phyloP scores from a whole-genome alignment of 768 basidiomycete species.

The Asterophora lycoperdoides region DNA sequence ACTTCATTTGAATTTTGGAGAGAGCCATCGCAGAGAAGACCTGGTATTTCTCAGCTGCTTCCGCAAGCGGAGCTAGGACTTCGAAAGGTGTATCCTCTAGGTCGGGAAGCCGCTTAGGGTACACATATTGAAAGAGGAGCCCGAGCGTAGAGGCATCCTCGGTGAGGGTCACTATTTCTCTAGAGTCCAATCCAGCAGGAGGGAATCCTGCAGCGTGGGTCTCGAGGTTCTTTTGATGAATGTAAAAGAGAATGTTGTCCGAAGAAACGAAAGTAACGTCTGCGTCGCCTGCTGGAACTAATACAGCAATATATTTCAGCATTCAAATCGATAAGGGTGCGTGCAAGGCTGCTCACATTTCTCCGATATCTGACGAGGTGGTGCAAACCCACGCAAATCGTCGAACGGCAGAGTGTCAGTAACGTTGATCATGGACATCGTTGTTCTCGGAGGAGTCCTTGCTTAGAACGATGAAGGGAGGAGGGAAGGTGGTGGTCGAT shows the following conservation, averaged over 20 bases:
- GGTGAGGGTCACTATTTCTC: not conserved
- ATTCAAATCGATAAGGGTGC: too few species aligned
- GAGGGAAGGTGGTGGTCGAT: too few species aligned
- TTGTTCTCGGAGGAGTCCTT: too few species aligned
- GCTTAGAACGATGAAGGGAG: too few species aligned
- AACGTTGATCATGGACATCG: too few species aligned
- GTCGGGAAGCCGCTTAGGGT: conserved; percentile 4
- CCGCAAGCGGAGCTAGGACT: not conserved
- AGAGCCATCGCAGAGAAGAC: conserved; percentile 6
- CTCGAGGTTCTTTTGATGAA: conserved; percentile 9
- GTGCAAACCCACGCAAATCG: too few species aligned
- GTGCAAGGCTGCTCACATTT: too few species aligned
- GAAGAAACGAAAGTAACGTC: conserved; percentile 5
- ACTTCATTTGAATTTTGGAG: conserved; percentile 7
- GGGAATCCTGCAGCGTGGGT: conserved; percentile 1
- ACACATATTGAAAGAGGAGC: conserved; percentile 8
- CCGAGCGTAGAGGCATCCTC: conserved; percentile 9
- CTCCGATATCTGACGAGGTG: too few species aligned
- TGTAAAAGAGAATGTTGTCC: conserved; percentile 4
- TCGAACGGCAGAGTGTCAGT: too few species aligned
- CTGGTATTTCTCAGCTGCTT: conserved; percentile 14
- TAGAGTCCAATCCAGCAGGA: not conserved
- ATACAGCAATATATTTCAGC: too few species aligned
- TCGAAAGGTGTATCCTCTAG: not conserved
- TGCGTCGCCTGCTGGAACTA: not conserved